phyloP scores from a whole-genome alignment of 331 rosid genomes.

The Dryas integrifolia region DNA sequence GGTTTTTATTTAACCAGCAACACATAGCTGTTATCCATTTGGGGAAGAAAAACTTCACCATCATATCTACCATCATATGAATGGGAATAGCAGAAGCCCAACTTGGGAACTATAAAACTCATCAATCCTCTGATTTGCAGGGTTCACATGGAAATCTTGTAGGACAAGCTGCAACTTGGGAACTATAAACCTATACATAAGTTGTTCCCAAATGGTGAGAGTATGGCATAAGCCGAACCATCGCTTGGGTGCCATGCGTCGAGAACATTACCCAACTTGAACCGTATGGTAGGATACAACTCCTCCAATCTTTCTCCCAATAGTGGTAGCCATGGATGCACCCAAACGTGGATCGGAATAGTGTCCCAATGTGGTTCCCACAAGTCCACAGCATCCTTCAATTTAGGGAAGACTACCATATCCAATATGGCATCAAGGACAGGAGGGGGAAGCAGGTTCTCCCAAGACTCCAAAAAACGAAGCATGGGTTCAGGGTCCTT shows the following conservation, averaged over 20 bases:
- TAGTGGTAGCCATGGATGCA: constrained; percentile 91
- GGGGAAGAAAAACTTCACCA: constrained; percentile 74
- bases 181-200: constrained; percentile 78
- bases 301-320: constrained; percentile 80
- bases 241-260: constrained; percentile 98
- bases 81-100: constrained; percentile 87
- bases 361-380: constrained; percentile 96
- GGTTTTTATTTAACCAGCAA: constrained; percentile 69
- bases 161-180: constrained; percentile 84
- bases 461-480: constrained; percentile 75
- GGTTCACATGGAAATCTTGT: constrained; percentile 90
- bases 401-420: constrained; percentile 68
- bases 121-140: constrained; percentile 78
- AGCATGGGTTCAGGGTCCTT: constrained; percentile 98
- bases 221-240: constrained; percentile 74
- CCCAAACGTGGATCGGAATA: constrained; percentile 89
- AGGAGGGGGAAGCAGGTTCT: constrained; percentile 66
- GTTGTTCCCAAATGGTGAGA: constrained; percentile 95
- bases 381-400: constrained; percentile 70
- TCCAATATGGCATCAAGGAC: constrained; percentile 66
- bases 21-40: constrained; percentile 85
- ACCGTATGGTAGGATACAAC: constrained; percentile 69
- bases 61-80: constrained; percentile 83
- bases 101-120: no score
- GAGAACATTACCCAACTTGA: constrained; percentile 74